Conservation (phyloP, 257 asterid genomes). For the Ophiorrhiza pumila region DNA sequence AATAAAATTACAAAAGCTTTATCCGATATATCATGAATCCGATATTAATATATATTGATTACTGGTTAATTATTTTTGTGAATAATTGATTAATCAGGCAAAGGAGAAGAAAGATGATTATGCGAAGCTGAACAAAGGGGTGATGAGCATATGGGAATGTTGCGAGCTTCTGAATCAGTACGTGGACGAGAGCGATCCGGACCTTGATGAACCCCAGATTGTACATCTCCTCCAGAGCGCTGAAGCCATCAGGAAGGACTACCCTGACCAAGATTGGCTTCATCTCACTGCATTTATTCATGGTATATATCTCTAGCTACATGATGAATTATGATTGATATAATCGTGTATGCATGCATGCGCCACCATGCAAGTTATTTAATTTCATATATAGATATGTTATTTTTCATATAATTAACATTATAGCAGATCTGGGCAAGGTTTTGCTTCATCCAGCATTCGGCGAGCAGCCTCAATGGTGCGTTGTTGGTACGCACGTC, state of each 20-base stretch:
- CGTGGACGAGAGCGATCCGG: slow-evolving; percentile 55
- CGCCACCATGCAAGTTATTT: no score
- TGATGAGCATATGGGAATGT: slow-evolving; percentile 59
- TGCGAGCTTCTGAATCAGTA: slow-evolving; percentile 43
- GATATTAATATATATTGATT: no score
- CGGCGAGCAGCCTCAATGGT: slow-evolving; percentile 50
- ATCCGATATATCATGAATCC: no score
- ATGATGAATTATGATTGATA: no score
- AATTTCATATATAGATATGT: background rate
- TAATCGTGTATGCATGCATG: background rate
- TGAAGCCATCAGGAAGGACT: slow-evolving; percentile 50
- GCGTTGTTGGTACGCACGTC: slow-evolving; percentile 43
- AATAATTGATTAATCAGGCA: slow-evolving; percentile 23
- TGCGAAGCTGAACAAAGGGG: slow-evolving; percentile 28
- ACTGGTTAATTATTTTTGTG: background rate
- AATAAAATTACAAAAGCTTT: no score
- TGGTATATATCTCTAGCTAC: slow-evolving; percentile 18
- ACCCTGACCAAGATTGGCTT: slow-evolving; percentile 48
- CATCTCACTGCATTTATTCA: slow-evolving; percentile 54
- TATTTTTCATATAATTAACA: background rate
- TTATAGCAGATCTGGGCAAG: slow-evolving; percentile 44
- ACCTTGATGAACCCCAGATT: slow-evolving; percentile 51
- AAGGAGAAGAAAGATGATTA: slow-evolving; percentile 38
- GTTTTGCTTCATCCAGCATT: slow-evolving; percentile 49
- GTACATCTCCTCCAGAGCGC: slow-evolving; percentile 51